Percentiles rank a stretch among this genome's conserved stretches.
phyloP scores from a whole-genome alignment of 2,329 filamentous ascomycete species.

The Ophiocordyceps camponoti-saundersi region DNA sequence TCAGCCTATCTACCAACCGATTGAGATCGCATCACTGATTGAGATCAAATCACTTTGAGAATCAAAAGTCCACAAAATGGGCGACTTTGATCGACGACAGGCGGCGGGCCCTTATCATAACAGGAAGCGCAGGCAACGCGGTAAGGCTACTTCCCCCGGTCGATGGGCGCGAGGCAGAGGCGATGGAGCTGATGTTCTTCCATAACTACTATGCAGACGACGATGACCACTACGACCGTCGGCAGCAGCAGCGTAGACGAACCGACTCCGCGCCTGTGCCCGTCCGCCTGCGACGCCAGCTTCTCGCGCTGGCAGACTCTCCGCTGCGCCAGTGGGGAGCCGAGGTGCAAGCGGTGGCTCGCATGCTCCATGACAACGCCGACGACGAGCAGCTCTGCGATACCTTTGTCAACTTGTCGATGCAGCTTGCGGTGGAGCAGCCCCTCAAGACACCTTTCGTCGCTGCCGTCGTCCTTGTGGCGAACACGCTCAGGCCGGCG shows the following conservation, averaged over 20 bases:
- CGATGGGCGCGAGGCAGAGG: not conserved
- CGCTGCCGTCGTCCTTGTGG: conserved; percentile 63
- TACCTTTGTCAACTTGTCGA: conserved; percentile 54
- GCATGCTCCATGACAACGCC: conserved; percentile 63
- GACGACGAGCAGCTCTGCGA: conserved; percentile 67
- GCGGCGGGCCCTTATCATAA: conserved; percentile 27
- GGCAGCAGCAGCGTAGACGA: conserved; percentile 50
- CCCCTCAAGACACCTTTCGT: conserved; percentile 96
- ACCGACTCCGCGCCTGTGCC: conserved; percentile 53
- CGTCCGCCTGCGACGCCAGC: conserved; percentile 58
- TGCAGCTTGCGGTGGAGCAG: conserved; percentile 74
- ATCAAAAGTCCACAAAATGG: not conserved
- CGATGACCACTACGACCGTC: conserved; percentile 62
- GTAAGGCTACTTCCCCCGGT: conserved; percentile 24
- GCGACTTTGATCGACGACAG: not conserved
- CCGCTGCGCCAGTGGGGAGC: conserved; percentile 64
- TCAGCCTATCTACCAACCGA: no score
- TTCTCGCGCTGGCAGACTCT: conserved; percentile 68
- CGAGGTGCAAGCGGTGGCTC: conserved; percentile 58
- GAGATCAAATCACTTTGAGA: not conserved
- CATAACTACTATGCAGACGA: conserved; percentile 25
- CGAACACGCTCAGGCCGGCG: conserved; percentile 63
- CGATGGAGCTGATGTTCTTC: not conserved
- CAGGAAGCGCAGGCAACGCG: conserved; percentile 67
- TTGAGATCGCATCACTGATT: not conserved